Conservation (phyloP, 495 filamentous ascomycete genomes). For the Cercophora sp. region DNA sequence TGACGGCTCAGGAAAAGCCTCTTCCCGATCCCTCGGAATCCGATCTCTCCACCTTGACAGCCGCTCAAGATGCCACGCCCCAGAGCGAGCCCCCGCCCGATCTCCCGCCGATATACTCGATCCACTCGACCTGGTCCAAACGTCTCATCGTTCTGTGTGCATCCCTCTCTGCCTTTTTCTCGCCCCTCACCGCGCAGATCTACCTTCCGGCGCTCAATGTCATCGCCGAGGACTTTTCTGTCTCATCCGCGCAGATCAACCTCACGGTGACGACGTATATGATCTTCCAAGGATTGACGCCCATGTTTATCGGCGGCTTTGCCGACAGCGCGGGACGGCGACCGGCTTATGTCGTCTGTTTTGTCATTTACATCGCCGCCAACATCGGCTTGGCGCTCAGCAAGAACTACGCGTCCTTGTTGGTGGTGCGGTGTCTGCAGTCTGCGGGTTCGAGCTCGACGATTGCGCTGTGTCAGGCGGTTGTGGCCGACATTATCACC, state of each 20-base stretch:
- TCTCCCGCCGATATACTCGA: slow-evolving; percentile 42
- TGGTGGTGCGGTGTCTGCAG: slow-evolving; percentile 54
- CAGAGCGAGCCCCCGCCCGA: neutral
- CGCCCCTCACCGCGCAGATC: slow-evolving; percentile 63
- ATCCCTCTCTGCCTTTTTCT: slow-evolving; percentile 61
- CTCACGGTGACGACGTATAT: slow-evolving; percentile 60
- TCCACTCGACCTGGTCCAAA: slow-evolving; percentile 55
- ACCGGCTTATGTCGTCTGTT: slow-evolving; percentile 51
- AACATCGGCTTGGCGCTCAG: slow-evolving; percentile 53
- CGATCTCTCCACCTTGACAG: too few relatives aligned
- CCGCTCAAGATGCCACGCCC: too few relatives aligned
- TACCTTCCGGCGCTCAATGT: slow-evolving; percentile 68
- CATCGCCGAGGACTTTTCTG: slow-evolving; percentile 49
- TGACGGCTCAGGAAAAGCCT: too few relatives aligned
- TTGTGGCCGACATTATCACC: slow-evolving; percentile 52
- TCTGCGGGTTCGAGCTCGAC: slow-evolving; percentile 50
- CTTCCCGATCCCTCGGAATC: too few relatives aligned
- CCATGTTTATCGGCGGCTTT: slow-evolving; percentile 53
- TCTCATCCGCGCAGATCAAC: slow-evolving; percentile 55
- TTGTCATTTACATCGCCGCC: slow-evolving; percentile 53
- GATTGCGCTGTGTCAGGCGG: slow-evolving; percentile 51
- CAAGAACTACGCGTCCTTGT: slow-evolving; percentile 44
- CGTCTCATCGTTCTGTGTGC: slow-evolving; percentile 58
- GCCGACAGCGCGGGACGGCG: slow-evolving; percentile 54
- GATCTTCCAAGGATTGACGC: slow-evolving; percentile 57